Evolutionary conservation across 805 yeast genomes (phyloP), one percentile per base, ranked within the genome.

Genomic region (Nakazawaea peltata): DNA sequence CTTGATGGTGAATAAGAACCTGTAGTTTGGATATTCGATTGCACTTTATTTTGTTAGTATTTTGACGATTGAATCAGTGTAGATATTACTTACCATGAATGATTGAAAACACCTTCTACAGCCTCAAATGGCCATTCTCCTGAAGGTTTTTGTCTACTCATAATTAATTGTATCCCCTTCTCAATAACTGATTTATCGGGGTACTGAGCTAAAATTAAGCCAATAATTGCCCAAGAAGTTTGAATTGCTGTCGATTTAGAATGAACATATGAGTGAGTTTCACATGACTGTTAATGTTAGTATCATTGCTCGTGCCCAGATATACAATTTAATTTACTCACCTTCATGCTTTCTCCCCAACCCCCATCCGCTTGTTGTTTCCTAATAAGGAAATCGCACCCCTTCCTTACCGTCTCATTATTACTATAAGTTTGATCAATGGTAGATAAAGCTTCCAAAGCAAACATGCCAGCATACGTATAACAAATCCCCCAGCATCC

Each of bases 401-500:
- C 98, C 46, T 60, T 70, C 26, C 65, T 59, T 5, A 85, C 94
- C 2, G 61, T 55, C 5, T 63, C 71, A 26, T 81, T 74, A 47
- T 79, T 85, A 1, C 49, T 50, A 53, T 87, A 90, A 2, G 50
- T 61, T 39, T 69, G 69, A 1, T 78, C 84, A 19, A 81, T 80
- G 4, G 90, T 73, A 19, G 74, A 64, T 32, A 92, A 65, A 0
- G 97, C 97, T 48, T 92, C 99, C 19, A 92, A 57, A 0, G 99
- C 99, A 71, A 92, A 92, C 98, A 92, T 92, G 2, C 87, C 83
- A 0, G 97, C 97, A 56, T 92, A 92, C 0, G 96, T 84, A 53
- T 69, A 87, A 53, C 99, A 92, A 4, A 92, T 79, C 25, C 98
- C 99, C 99, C 99, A 92, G 27, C 86, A 77, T 1, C 99, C 99